These are phyloP conservation scores for Dorcoceras hygrometricum DNA, from an alignment of 257 asterid species.

Conservation along the genomic window DNA sequence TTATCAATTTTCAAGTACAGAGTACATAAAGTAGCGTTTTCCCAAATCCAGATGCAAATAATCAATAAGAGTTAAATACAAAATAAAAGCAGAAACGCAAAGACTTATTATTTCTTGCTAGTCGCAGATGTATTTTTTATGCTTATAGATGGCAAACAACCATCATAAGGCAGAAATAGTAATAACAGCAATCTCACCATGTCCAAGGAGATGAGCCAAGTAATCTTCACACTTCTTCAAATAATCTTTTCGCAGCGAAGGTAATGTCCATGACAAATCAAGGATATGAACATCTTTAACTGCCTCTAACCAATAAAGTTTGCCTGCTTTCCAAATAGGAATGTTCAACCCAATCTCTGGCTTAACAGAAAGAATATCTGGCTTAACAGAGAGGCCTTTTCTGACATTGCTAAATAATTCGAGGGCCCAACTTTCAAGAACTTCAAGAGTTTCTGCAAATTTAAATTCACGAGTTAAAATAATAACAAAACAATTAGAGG, in stretches of 20 bases:
- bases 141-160: neutral
- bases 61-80: constrained; percentile 7
- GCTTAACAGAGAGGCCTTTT: constrained; percentile 54
- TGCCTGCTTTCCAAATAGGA: constrained; percentile 86
- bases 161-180: constrained; percentile 9
- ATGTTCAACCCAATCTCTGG: constrained; percentile 41
- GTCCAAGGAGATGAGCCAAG: constrained; percentile 91
- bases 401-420: constrained; percentile 76
- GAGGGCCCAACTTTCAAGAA: constrained; percentile 82
- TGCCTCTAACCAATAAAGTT: constrained; percentile 82
- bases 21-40: constrained; percentile 7
- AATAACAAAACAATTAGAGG: constrained; percentile 8
- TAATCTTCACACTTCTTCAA: constrained; percentile 90
- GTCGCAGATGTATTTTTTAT: neutral
- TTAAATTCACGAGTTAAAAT: constrained; percentile 23
- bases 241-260: constrained; percentile 79
- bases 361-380: constrained; percentile 43
- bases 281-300: constrained; percentile 93
- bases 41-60: constrained; percentile 18
- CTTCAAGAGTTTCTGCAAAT: constrained; percentile 79
- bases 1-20: constrained; percentile 2
- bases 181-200: constrained; percentile 53
- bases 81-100: constrained; percentile 20
- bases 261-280: constrained; percentile 87
- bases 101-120: constrained; percentile 4